Conservation (phyloP, 2,329 filamentous ascomycete species). For the Fusarium fujikuroi region DNA sequence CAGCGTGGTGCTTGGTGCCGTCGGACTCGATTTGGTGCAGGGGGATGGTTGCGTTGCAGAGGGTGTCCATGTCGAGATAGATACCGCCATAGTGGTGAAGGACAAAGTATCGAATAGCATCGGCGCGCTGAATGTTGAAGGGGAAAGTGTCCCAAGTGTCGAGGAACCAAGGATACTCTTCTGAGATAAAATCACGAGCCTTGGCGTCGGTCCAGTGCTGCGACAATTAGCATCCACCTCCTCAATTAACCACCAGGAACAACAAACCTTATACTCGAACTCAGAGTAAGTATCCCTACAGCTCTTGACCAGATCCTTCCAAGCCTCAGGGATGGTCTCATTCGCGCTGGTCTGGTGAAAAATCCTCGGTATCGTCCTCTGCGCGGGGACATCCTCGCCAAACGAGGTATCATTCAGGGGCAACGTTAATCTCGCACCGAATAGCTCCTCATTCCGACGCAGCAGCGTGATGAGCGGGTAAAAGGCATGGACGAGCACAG, state of each 20-base stretch:
- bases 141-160: constrained; percentile 75
- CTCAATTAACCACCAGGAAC: not conserved
- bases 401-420: constrained; percentile 72
- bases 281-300: constrained; percentile 75
- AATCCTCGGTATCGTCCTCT: constrained; percentile 78
- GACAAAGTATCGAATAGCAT: constrained; percentile 79
- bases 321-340: constrained; percentile 72
- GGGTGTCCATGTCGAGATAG: constrained; percentile 69
- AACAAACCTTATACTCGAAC: constrained; percentile 76
- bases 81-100: constrained; percentile 77
- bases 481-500: constrained; percentile 72
- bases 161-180: constrained; percentile 77
- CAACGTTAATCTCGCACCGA: constrained; percentile 42
- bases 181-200: constrained; percentile 73
- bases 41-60: constrained; percentile 46
- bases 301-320: constrained; percentile 72
- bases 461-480: constrained; percentile 78
- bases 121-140: constrained; percentile 77
- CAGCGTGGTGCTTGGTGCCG: constrained; percentile 36
- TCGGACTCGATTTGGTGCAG: constrained; percentile 44
- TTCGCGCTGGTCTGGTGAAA: constrained; percentile 81
- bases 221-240: not conserved
- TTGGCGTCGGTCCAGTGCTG: constrained; percentile 79
- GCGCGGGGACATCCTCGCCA: constrained; percentile 60
- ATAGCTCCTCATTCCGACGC: constrained; percentile 54